These are phyloP conservation scores for Arctium minus DNA, from an alignment of 129 eudicot species.

Conservation along the genomic window DNA sequence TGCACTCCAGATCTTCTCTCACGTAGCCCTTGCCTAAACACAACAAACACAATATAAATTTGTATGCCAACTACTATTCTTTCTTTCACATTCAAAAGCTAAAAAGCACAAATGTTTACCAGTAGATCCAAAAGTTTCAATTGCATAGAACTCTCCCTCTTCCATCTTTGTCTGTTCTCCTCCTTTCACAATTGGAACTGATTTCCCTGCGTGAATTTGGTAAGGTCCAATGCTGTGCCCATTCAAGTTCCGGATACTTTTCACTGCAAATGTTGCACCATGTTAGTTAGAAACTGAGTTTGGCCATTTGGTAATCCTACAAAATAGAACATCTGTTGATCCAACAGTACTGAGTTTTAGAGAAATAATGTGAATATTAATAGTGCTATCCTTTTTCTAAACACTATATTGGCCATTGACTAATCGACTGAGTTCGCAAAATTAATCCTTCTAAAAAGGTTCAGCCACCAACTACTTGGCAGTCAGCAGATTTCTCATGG, in stretches of 20 bases:
- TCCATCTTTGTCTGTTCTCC: conserved; percentile 99
- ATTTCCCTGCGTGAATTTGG: conserved; percentile 97
- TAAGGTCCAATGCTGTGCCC: conserved; percentile 96
- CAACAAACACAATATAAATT: neutral
- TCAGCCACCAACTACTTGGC: neutral
- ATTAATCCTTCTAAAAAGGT: neutral
- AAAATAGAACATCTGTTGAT: neutral
- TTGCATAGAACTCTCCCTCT: conserved; percentile 99
- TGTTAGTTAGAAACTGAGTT: conserved; percentile 13
- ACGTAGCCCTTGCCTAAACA: conserved; percentile 88
- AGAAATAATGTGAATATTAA: neutral
- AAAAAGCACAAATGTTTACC: conserved; percentile 37
- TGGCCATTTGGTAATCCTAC: neutral
- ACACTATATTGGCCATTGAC: neutral
- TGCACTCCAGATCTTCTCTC: conserved; percentile 97
- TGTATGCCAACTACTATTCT: neutral
- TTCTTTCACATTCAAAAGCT: neutral
- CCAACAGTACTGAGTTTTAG: neutral
- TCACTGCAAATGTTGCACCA: conserved; percentile 54
- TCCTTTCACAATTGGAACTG: conserved; percentile 99
- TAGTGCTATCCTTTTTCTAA: neutral
- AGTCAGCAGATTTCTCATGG: neutral
- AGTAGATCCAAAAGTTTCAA: conserved; percentile 98
- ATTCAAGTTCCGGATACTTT: conserved; percentile 94
- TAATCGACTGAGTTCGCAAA: neutral